phyloP scores from a whole-genome alignment of 2,329 filamentous ascomycete species.

The Colletotrichum coccodes region DNA sequence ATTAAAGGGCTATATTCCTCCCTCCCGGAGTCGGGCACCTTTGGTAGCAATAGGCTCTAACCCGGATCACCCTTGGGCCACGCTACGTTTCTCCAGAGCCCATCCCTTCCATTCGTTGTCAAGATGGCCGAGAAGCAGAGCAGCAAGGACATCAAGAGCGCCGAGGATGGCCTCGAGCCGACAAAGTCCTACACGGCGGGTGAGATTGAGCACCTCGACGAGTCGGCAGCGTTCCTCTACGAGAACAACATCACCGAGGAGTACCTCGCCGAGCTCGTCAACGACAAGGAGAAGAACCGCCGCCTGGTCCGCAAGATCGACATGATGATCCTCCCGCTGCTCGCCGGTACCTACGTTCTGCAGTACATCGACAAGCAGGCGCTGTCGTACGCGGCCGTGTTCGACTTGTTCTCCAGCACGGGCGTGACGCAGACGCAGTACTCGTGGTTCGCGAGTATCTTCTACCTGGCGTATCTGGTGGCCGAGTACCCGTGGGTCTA shows the following conservation, averaged over 20 bases:
- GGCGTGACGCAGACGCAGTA: conserved; percentile 59
- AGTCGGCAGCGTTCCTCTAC: conserved; percentile 58
- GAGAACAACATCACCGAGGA: conserved; percentile 55
- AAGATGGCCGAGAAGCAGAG: conserved; percentile 13
- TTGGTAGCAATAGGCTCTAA: background rate
- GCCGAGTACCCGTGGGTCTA: conserved; percentile 51
- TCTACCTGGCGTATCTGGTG: conserved; percentile 61
- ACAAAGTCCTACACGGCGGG: conserved; percentile 28
- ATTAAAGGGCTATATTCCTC: conserved; percentile 18
- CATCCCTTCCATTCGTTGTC: background rate
- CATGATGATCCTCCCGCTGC: conserved; percentile 59
- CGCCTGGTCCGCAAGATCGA: conserved; percentile 57
- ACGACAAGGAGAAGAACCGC: conserved; percentile 47
- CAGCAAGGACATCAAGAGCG: conserved; percentile 19
- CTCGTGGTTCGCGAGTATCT: conserved; percentile 64
- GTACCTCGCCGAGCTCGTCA: conserved; percentile 54
- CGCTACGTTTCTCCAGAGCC: background rate
- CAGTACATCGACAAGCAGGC: conserved; percentile 68
- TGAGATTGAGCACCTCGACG: conserved; percentile 50
- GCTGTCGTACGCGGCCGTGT: conserved; percentile 63
- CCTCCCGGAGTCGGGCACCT: too few relatives aligned
- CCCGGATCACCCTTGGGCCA: background rate
- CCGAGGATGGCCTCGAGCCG: conserved; percentile 29
- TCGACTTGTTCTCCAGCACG: conserved; percentile 62
- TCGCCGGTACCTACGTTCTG: conserved; percentile 59